Base-by-base conservation (phyloP, 106 monocot genomes). In the Platanthera zijinensis region DNA sequence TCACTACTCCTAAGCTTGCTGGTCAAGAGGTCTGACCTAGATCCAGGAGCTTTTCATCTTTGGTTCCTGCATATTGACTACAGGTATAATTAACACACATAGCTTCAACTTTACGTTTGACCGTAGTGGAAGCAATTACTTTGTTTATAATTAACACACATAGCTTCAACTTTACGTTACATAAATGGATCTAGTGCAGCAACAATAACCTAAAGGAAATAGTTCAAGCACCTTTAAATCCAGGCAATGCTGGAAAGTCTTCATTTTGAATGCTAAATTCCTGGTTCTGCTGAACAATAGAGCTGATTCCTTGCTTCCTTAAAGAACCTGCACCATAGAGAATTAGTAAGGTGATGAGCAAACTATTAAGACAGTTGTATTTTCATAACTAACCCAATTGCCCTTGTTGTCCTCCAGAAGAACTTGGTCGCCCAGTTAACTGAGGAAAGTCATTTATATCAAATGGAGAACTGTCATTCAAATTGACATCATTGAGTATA, bases 191-290 rank as follows among this genome's bases (percentile, higher is more conserved):
- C 45, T 48, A 28, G 47, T 46, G 48, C 48, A 10, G 48, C 15
- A 48, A 46, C 4, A 48, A 47, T 13, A 28, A 71, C 11, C 47
- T 28, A 17, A 45, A 50, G 79, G n/a, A 50, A 48, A 21, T 39
- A 76, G 4, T 22, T 50, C 15, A 32, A 78, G 15, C 73, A 97
- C 97, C 97, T 94, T 97, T 97, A 66, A 75, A 91, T 75, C 93
- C 93, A 80, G 97, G 97, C 64, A 97, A 90, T 71, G 93, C 97
- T 74, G 93, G 97, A 85, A 97, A 97, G 79, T 97, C 97, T 84
- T 97, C 97, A 86, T 94, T 97, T 77, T 94, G 97, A 66, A 97
- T 94, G 79, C 91, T 97, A 79, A 97, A 97, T 84, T 97, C 97
- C 73, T 97, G 97, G 74, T 81, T 97, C 86, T 94, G 97, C 63